Evolutionary conservation across 1,284 basidiomycete genomes (phyloP).

Genomic region (Heterobasidion annosum): DNA sequence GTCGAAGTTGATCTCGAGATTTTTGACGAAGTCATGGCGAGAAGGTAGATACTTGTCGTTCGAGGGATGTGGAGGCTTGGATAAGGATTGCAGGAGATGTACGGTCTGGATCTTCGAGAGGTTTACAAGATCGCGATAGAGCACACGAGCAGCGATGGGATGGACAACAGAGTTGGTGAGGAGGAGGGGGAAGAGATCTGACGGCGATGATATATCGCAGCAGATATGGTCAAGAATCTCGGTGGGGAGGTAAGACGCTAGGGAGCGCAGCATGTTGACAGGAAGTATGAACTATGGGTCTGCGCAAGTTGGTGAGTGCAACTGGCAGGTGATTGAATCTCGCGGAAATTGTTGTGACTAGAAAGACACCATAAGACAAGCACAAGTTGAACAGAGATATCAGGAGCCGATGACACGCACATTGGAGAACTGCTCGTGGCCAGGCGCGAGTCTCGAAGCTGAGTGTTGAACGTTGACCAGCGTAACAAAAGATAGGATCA

Average conservation of each 20-base stretch:
- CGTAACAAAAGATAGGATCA: no score
- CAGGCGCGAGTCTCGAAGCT: no score
- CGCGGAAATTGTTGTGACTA: no score
- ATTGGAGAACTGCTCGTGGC: no score
- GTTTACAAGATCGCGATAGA: conserved; percentile 39
- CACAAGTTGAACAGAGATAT: no score
- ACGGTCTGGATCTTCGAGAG: conserved; percentile 22
- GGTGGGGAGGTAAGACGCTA: conserved; percentile 25
- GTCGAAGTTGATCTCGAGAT: conserved; percentile 32
- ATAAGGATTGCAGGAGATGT: conserved; percentile 30
- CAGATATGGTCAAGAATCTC: conserved; percentile 43
- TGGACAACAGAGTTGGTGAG: conserved; percentile 28
- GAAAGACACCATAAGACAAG: no score
- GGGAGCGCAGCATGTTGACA: neutral
- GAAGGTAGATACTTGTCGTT: conserved; percentile 8
- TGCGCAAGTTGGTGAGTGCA: no score
- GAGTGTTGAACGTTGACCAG: no score
- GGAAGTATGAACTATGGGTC: no score
- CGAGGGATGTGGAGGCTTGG: conserved; percentile 13
- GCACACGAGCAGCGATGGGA: conserved; percentile 26
- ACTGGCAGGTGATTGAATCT: no score
- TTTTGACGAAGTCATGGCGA: conserved; percentile 26
- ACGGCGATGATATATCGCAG: conserved; percentile 19
- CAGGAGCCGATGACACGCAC: no score
- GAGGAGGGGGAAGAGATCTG: conserved; percentile 18